phyloP scores from a whole-genome alignment of 2,329 filamentous ascomycete species.

The Nemania abortiva region DNA sequence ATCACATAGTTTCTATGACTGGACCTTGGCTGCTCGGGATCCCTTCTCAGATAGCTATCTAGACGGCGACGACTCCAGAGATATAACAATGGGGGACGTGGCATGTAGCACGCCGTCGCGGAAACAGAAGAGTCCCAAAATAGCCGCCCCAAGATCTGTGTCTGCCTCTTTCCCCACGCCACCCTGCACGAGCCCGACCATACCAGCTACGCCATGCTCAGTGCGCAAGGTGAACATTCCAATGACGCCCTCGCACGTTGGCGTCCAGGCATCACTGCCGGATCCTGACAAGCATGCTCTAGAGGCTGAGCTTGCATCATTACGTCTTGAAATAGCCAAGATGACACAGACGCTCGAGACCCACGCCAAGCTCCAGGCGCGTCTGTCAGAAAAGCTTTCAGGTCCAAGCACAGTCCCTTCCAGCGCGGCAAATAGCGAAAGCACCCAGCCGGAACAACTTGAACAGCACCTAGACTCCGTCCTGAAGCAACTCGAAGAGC shows the following conservation, averaged over 20 bases:
- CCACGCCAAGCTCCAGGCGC: slow-evolving; percentile 58
- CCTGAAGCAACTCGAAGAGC: slow-evolving; percentile 61
- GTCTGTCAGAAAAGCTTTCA: slow-evolving; percentile 46
- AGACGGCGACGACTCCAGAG: slow-evolving; percentile 59
- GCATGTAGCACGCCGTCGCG: slow-evolving; percentile 64
- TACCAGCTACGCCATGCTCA: slow-evolving; percentile 56
- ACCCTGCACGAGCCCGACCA: slow-evolving; percentile 62
- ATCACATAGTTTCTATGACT: slow-evolving; percentile 55
- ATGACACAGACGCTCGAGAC: slow-evolving; percentile 61
- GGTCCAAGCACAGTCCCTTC: slow-evolving; percentile 28
- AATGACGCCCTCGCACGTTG: slow-evolving; percentile 52
- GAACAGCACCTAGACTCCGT: slow-evolving; percentile 59
- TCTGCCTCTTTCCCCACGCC: slow-evolving; percentile 64
- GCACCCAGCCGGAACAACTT: slow-evolving; percentile 48
- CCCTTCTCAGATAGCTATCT: slow-evolving; percentile 61
- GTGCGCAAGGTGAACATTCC: slow-evolving; percentile 30
- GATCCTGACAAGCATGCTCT: slow-evolving; percentile 59
- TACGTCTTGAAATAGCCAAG: slow-evolving; percentile 63
- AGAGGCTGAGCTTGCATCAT: slow-evolving; percentile 61
- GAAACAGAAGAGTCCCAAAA: slow-evolving; percentile 34
- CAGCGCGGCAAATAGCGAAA: slow-evolving; percentile 21
- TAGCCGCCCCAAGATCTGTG: slow-evolving; percentile 14
- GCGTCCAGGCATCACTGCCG: slow-evolving; percentile 57
- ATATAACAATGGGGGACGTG: slow-evolving; percentile 64
- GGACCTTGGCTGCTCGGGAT: slow-evolving; percentile 64